These are phyloP conservation scores for Acrodontium crateriforme DNA, from an alignment of 2,329 filamentous ascomycete genomes.

Conservation along the genomic window DNA sequence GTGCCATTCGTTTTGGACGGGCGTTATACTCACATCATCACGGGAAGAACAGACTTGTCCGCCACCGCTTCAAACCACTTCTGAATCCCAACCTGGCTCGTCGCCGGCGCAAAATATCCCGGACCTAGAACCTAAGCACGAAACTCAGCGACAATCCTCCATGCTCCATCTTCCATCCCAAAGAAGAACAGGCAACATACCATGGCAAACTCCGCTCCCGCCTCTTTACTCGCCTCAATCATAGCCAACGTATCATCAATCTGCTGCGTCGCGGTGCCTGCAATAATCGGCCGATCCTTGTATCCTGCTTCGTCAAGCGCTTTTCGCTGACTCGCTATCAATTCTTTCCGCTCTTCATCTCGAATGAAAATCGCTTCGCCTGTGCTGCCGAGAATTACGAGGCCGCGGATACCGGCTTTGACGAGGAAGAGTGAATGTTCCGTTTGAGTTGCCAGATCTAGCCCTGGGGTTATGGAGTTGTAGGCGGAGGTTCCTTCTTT, in stretches of 20 bases:
- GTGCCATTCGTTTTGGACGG: neutral
- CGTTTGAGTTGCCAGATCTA: slow-evolving; percentile 46
- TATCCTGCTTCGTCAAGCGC: slow-evolving; percentile 43
- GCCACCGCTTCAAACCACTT: slow-evolving; percentile 50
- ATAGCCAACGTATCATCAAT: slow-evolving; percentile 48
- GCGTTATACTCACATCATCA: slow-evolving; percentile 39
- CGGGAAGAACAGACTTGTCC: slow-evolving; percentile 44
- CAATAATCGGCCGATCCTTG: slow-evolving; percentile 46
- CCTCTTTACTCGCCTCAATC: slow-evolving; percentile 41
- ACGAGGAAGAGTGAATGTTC: slow-evolving; percentile 48
- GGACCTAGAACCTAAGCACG: slow-evolving; percentile 51
- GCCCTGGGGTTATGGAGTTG: slow-evolving; percentile 33
- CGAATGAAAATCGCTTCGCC: slow-evolving; percentile 51
- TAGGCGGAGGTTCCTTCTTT: slow-evolving; percentile 29
- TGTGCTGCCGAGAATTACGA: slow-evolving; percentile 50
- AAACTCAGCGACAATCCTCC: no score
- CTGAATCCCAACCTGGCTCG: slow-evolving; percentile 43
- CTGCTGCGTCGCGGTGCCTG: slow-evolving; percentile 47
- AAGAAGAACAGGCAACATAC: no score
- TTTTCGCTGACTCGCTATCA: slow-evolving; percentile 42
- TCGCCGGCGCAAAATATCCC: slow-evolving; percentile 49
- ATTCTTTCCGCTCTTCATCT: slow-evolving; percentile 40
- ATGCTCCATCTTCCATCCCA: no score
- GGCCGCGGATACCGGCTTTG: slow-evolving; percentile 43
- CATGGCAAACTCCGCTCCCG: slow-evolving; percentile 48